phyloP scores from a whole-genome alignment of 768 basidiomycete genomes.

The Mycena crocata region DNA sequence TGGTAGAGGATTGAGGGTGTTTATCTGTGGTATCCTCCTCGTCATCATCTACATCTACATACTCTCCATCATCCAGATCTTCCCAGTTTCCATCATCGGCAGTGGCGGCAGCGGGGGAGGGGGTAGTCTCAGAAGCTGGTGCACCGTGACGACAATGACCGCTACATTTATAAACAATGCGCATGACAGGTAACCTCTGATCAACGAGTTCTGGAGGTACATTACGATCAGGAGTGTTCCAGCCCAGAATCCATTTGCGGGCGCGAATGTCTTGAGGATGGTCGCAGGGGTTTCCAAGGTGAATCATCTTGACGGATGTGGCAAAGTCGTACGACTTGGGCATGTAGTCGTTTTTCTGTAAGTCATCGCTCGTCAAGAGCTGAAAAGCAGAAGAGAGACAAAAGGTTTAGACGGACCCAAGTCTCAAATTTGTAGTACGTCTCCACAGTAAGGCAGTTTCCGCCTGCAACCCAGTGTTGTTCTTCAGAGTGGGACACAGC shows the following conservation, averaged over 20 bases:
- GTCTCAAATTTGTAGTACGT: not conserved
- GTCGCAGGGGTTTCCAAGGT: slow-evolving; percentile 11
- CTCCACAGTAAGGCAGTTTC: not conserved
- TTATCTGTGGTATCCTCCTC: not conserved
- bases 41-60: not conserved
- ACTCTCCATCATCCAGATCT: not conserved
- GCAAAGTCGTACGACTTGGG: not conserved
- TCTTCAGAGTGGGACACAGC: not conserved
- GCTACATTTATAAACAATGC: not conserved
- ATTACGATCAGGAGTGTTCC: not conserved
- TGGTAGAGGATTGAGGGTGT: not conserved
- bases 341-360: slow-evolving; percentile 15
- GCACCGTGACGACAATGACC: slow-evolving; percentile 5
- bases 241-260: slow-evolving; percentile 3
- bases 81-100: not conserved
- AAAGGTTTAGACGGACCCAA: not conserved
- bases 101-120: not conserved
- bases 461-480: not conserved
- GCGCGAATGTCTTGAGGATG: slow-evolving; percentile 6
- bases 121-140: not conserved
- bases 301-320: not conserved
- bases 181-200: not conserved
- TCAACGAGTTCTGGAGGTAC: not conserved
- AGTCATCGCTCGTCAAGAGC: too few relatives aligned
- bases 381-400: not conserved